phyloP scores from a whole-genome alignment of 768 basidiomycete species.

The Hericium alpestre region DNA sequence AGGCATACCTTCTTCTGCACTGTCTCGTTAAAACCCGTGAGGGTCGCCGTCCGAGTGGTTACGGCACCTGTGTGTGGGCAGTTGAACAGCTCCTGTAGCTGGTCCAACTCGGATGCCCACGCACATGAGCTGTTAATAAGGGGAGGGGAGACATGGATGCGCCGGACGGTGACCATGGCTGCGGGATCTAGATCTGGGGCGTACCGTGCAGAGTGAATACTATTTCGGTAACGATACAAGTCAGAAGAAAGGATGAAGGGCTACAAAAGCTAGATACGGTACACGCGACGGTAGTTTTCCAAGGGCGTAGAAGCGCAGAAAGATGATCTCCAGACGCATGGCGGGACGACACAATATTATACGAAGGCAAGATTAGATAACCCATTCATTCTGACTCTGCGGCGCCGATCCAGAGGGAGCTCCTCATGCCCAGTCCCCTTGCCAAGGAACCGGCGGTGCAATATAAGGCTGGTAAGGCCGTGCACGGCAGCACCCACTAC shows the following conservation, averaged over 20 bases:
- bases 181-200: not conserved
- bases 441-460: too few relatives aligned
- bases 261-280: not conserved
- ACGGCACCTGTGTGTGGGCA: constrained; percentile 67
- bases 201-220: not conserved
- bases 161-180: constrained; percentile 48
- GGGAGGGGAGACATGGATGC: constrained; percentile 47
- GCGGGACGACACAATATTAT: not conserved
- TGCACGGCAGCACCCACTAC: too few relatives aligned
- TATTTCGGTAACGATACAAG: not conserved
- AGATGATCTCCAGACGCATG: not conserved
- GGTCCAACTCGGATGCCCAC: constrained; percentile 63
- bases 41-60: constrained; percentile 68
- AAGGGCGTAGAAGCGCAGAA: not conserved
- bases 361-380: too few relatives aligned
- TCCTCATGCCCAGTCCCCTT: too few relatives aligned
- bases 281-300: not conserved
- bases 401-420: too few relatives aligned
- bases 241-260: not conserved
- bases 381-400: too few relatives aligned
- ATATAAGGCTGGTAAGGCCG: too few relatives aligned
- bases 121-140: constrained; percentile 73
- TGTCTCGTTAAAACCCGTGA: constrained; percentile 61
- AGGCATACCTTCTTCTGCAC: constrained; percentile 45
- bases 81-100: constrained; percentile 56